These are phyloP conservation scores for Penicillium thymicola DNA, from an alignment of 2,329 filamentous ascomycete genomes.

Conservation along the genomic window DNA sequence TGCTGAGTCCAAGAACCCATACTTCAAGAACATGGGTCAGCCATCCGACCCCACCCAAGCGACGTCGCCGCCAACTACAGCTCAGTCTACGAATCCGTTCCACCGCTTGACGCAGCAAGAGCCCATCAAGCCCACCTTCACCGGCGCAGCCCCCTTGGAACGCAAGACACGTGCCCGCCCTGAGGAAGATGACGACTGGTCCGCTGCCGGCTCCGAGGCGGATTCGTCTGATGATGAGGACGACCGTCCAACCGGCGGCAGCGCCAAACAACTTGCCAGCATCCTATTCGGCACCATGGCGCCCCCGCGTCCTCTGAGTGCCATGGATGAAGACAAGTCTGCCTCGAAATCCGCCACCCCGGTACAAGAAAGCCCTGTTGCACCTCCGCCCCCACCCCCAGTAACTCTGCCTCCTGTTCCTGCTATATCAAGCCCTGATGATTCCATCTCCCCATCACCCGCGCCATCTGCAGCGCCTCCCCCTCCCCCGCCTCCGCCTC, in stretches of 20 bases:
- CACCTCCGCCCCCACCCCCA: conserved; percentile 49
- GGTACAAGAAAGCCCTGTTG: conserved; percentile 39
- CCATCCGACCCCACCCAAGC: conserved; percentile 52
- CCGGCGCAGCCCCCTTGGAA: conserved; percentile 47
- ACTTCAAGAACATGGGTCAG: conserved; percentile 84
- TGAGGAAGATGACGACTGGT: conserved; percentile 74
- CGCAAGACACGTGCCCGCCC: conserved; percentile 55
- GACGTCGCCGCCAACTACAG: conserved; percentile 45
- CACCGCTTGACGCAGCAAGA: conserved; percentile 69
- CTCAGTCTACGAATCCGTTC: conserved; percentile 91
- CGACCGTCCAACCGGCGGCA: conserved; percentile 73
- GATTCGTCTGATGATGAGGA: conserved; percentile 70
- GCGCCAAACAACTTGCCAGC: conserved; percentile 86
- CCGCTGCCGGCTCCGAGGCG: conserved; percentile 70
- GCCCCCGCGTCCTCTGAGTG: conserved; percentile 81
- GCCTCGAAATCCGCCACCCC: conserved; percentile 47
- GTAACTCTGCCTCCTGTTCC: conserved; percentile 32
- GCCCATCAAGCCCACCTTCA: conserved; percentile 50
- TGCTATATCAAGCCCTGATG: conserved; percentile 27
- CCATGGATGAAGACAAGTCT: conserved; percentile 66
- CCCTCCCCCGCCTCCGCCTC: conserved; percentile 38
- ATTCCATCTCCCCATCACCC: conserved; percentile 27
- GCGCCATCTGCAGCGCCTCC: conserved; percentile 30
- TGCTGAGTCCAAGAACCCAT: conserved; percentile 87
- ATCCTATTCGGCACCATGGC: conserved; percentile 97